Evolutionary conservation across 768 basidiomycete genomes (phyloP).

Genomic region (Boletellus emodensis): DNA sequence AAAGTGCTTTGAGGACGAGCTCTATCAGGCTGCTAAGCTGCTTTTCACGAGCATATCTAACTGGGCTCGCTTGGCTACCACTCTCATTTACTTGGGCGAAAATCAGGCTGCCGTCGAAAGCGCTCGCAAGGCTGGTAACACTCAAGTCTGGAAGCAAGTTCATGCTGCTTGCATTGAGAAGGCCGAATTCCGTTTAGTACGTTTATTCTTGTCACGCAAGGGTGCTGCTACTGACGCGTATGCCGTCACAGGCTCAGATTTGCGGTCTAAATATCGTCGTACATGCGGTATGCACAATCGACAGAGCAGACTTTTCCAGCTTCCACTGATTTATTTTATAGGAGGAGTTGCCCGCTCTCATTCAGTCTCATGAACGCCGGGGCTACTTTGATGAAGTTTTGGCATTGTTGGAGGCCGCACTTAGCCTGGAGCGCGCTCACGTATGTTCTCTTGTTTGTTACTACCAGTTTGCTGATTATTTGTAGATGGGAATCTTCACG

Average conservation of each 20-base stretch:
- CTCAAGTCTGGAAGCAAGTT: conserved; percentile 99
- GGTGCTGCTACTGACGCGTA: conserved; percentile 4
- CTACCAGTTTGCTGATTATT: conserved; percentile 13
- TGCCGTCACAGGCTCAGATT: conserved; percentile 73
- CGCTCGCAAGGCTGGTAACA: conserved; percentile 98
- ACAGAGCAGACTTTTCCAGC: conserved; percentile 4
- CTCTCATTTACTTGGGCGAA: conserved; percentile 96
- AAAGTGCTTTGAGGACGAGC: conserved; percentile 97
- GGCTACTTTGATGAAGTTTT: conserved; percentile 96
- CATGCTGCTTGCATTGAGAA: conserved; percentile 98
- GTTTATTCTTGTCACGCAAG: conserved; percentile 15
- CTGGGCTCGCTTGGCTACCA: conserved; percentile 97
- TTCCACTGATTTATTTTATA: conserved; percentile 23
- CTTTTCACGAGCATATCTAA: conserved; percentile 97
- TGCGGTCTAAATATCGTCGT: conserved; percentile 98
- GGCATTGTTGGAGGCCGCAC: conserved; percentile 84
- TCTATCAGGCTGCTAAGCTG: conserved; percentile 95
- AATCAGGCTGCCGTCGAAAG: conserved; percentile 98
- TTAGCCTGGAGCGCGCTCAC: conserved; percentile 96
- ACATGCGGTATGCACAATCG: conserved; percentile 52
- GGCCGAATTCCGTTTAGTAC: conserved; percentile 85
- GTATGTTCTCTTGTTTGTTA: conserved; percentile 34
- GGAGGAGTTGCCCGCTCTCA: conserved; percentile 73
- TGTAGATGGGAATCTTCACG: conserved; percentile 94
- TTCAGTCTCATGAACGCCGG: conserved; percentile 83